Base-by-base conservation (phyloP, 1,284 basidiomycete species). In the Trametes hirsuta region DNA sequence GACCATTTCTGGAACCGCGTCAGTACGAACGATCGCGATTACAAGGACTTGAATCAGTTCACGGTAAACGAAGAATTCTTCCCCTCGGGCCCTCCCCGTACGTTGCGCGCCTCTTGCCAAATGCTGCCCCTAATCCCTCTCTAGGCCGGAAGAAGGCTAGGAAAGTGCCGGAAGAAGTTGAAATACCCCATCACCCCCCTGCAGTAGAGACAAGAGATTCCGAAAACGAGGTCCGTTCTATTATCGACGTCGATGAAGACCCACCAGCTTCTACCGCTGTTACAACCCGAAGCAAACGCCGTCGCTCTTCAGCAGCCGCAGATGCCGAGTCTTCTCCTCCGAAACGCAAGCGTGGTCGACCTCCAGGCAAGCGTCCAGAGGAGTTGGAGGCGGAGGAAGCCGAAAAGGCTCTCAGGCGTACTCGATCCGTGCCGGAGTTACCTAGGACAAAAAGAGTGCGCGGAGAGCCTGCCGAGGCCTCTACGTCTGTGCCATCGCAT, bases 1-100 rank as follows among this genome's bases (percentile, higher is more conserved):
- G 71, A 80, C 14, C 68, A 69, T 0, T 91, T 91, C 64, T 91
- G 89, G 88, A 71, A 77, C 47, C 81, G 83, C 40, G 75, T 82
- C 30, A 75, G 82, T 54, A 74, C 77, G 1, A 75, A 74, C 47
- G 83, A 79, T 1, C 79, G 88, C 55, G 84, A 90, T 61, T 71
- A 76, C 44, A 68, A 75, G 2, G 75, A 85, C 59, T 63, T 84
- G 37, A 72, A 71, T 15, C 69, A 75, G 14, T 91, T 90, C 75
- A 75, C 76, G 46, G 72, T 71, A 25, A 82, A 81, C 50, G 88
- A 91, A 63, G 78, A 79, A 48, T 75, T 90, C 49, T 66, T 80
- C 37, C 80, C 82, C 14, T 72, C 76, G 12, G 86, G 86, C 0
- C 85, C 86, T 54, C 85, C 84, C 60, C 78, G 87, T 87, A 74